phyloP scores from a whole-genome alignment of 441 rosid species.

The Omphalea diandra region DNA sequence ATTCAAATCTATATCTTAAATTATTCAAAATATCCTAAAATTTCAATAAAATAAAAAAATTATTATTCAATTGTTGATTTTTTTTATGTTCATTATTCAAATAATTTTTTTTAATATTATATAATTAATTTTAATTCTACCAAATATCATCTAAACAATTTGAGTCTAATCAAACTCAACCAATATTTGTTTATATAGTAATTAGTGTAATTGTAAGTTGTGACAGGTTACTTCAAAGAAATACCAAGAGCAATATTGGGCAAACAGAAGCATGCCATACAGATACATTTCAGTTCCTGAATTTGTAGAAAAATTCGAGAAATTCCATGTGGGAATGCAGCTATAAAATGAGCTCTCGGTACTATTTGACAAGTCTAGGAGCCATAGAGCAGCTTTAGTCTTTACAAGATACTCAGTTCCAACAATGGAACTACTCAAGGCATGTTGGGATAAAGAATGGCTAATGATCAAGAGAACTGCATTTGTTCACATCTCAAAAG shows the following conservation, averaged over 20 bases:
- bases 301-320: slow-evolving; percentile 51
- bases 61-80: no score
- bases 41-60: no score
- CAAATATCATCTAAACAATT: no score
- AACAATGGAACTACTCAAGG: slow-evolving; percentile 53
- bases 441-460: slow-evolving; percentile 75
- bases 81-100: no score
- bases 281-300: slow-evolving; percentile 60
- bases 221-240: slow-evolving; percentile 76
- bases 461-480: slow-evolving; percentile 62
- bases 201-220: not conserved
- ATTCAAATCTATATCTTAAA: no score
- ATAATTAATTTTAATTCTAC: no score
- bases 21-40: no score
- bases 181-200: no score
- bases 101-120: no score
- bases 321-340: slow-evolving; percentile 58
- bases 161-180: no score
- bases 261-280: slow-evolving; percentile 52
- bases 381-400: slow-evolving; percentile 70
- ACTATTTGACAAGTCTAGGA: slow-evolving; percentile 48
- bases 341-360: slow-evolving; percentile 46
- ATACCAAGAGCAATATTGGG: slow-evolving; percentile 89
- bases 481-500: slow-evolving; percentile 56
- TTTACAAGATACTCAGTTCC: slow-evolving; percentile 56